A percentile compares a stretch with the other conserved stretches of the same genome.
Conservation (phyloP, 2,329 filamentous ascomycete genomes). For the Penicillium sp. region DNA sequence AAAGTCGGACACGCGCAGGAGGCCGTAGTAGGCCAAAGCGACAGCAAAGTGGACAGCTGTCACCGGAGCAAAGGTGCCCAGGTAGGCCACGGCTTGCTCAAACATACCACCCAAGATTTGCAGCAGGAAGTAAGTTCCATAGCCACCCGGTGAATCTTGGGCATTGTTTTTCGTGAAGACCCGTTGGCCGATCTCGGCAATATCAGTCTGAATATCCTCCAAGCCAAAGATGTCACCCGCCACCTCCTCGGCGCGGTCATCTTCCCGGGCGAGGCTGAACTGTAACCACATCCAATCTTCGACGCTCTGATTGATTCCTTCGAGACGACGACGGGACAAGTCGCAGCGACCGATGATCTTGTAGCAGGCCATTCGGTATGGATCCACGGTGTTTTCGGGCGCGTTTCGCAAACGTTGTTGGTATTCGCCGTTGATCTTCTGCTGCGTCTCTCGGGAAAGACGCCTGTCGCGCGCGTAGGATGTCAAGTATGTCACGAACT, state of each 20-base stretch:
- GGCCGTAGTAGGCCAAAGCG: constrained; percentile 79
- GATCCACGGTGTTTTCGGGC: constrained; percentile 81
- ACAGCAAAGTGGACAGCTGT: constrained; percentile 94
- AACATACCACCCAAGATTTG: constrained; percentile 89
- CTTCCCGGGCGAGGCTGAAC: constrained; percentile 57
- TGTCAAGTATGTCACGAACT: constrained; percentile 80
- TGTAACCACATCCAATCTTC: constrained; percentile 65
- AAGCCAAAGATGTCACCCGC: constrained; percentile 59
- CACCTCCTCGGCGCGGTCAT: constrained; percentile 55
- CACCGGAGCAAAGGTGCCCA: constrained; percentile 86
- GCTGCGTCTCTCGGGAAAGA: constrained; percentile 71
- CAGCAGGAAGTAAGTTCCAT: constrained; percentile 88
- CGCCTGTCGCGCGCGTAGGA: constrained; percentile 76
- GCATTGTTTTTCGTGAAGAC: constrained; percentile 84
- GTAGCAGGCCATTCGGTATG: constrained; percentile 95
- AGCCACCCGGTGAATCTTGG: constrained; percentile 69
- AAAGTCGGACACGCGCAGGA: constrained; percentile 81
- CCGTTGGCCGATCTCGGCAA: constrained; percentile 81
- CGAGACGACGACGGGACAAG: constrained; percentile 51
- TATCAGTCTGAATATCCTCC: constrained; percentile 67
- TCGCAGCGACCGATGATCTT: constrained; percentile 85
- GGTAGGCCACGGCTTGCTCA: constrained; percentile 83
- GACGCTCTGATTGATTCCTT: constrained; percentile 53
- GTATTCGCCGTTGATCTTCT: constrained; percentile 85
- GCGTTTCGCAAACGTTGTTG: constrained; percentile 77